A percentile compares a stretch with the other conserved stretches of the same genome.
phyloP scores from a whole-genome alignment of 352 stramenopile genomes.

The Globisporangium camurandrum region DNA sequence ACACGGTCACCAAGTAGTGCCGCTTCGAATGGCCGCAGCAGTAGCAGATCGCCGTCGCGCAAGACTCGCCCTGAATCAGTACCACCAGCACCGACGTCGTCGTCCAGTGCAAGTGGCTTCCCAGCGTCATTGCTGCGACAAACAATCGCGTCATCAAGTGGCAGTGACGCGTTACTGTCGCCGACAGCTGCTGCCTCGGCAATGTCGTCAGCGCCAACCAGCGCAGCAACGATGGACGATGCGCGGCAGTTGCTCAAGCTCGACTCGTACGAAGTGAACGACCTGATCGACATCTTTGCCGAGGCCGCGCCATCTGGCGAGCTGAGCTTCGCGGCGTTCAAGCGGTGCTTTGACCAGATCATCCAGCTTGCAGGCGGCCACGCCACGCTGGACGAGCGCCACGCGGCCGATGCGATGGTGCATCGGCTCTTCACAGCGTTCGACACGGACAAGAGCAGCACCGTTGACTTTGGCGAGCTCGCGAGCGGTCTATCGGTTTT shows the following conservation, averaged over 20 bases:
- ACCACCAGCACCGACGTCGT: not conserved
- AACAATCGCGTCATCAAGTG: slow-evolving; percentile 25
- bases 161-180: slow-evolving; percentile 28
- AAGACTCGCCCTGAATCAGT: too few species aligned
- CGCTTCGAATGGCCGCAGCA: not conserved
- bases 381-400: slow-evolving; percentile 47
- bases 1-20: not conserved
- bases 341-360: slow-evolving; percentile 86
- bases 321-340: slow-evolving; percentile 74
- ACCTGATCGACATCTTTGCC: slow-evolving; percentile 85
- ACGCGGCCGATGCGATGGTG: slow-evolving; percentile 76
- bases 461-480: slow-evolving; percentile 82
- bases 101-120: slow-evolving; percentile 17
- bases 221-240: slow-evolving; percentile 69
- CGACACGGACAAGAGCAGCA: slow-evolving; percentile 81
- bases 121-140: slow-evolving; percentile 36
- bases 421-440: slow-evolving; percentile 80
- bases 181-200: slow-evolving; percentile 34
- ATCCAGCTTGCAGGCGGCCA: slow-evolving; percentile 75
- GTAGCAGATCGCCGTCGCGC: not conserved
- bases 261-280: slow-evolving; percentile 81
- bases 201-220: too few species aligned
- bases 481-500: slow-evolving; percentile 78
- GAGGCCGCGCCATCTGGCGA: slow-evolving; percentile 73
- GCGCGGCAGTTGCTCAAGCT: slow-evolving; percentile 74